These are phyloP conservation scores for Phytopythium ostracodes DNA, from an alignment of 352 stramenopile genomes.

Conservation along the genomic window DNA sequence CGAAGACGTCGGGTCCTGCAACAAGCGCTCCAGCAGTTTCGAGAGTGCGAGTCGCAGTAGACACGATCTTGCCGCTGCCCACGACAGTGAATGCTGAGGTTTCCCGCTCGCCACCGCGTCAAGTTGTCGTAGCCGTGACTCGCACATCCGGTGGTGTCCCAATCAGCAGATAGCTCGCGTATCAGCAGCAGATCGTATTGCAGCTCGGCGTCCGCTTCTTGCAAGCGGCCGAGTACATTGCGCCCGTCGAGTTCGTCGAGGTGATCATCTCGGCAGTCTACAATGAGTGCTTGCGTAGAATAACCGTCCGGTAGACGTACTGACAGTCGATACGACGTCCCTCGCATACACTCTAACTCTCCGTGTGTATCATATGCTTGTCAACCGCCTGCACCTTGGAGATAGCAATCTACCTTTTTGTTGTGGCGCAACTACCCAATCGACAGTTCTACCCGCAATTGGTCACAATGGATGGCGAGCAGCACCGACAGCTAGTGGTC, in stretches of 20 bases:
- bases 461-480: conserved; percentile 1
- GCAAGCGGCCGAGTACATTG: conserved; percentile 23
- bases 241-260: conserved; percentile 37
- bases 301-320: too few species aligned
- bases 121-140: neutral
- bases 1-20: too few species aligned
- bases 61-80: neutral
- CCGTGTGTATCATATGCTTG: neutral
- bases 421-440: conserved; percentile 23
- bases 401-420: conserved; percentile 14
- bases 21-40: too few species aligned
- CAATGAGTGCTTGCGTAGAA: conserved; percentile 11
- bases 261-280: conserved; percentile 33
- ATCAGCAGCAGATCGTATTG: neutral
- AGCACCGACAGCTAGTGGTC: conserved; percentile 9
- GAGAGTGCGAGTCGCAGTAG: too few species aligned
- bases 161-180: neutral
- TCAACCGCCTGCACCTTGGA: too few species aligned
- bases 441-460: conserved; percentile 29
- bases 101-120: neutral
- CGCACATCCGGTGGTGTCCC: neutral
- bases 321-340: too few species aligned
- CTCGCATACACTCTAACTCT: neutral
- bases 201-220: neutral
- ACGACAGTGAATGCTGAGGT: too few species aligned